A percentile compares a stretch with the other conserved stretches of the same genome.
These are phyloP conservation scores for Penicillium pulvis DNA, from an alignment of 495 filamentous ascomycete genomes.

Conservation along the genomic window DNA sequence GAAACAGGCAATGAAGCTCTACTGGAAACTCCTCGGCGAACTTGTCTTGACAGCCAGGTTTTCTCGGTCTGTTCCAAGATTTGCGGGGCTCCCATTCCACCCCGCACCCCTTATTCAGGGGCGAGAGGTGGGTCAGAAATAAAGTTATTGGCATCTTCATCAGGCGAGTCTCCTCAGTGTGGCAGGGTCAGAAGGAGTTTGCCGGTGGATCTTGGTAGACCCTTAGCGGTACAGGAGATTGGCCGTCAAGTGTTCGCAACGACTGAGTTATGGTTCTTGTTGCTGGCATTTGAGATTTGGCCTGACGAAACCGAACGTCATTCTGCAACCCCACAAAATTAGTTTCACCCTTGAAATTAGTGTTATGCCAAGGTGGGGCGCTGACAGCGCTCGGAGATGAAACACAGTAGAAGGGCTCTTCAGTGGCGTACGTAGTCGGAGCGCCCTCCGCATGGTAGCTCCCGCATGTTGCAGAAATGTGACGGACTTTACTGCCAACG, in stretches of 20 bases:
- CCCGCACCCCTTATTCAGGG: slow-evolving; percentile 4
- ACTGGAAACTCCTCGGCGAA: neutral
- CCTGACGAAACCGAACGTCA: neutral
- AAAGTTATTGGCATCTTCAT: neutral
- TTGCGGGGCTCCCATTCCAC: slow-evolving; percentile 6
- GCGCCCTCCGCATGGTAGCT: slow-evolving; percentile 9
- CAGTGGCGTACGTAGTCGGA: slow-evolving; percentile 9
- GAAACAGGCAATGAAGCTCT: slow-evolving; percentile 10
- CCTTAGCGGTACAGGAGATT: neutral
- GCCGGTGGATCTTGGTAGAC: neutral
- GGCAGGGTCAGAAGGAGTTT: neutral
- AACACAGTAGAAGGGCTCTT: neutral
- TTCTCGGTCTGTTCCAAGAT: neutral
- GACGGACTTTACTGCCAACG: slow-evolving; percentile 3
- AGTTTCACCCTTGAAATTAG: slow-evolving; percentile 3
- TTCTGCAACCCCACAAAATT: neutral
- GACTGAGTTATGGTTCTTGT: neutral
- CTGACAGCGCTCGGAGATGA: slow-evolving; percentile 1
- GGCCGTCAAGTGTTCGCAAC: neutral
- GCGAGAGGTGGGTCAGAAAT: neutral
- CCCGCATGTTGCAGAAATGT: slow-evolving; percentile 14
- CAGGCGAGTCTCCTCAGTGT: neutral
- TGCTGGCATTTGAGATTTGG: neutral
- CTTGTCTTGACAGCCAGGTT: neutral
- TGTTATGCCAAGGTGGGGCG: neutral